Evolutionary conservation across 2,329 filamentous ascomycete genomes (phyloP), one percentile per base, ranked within the genome.

Genomic region (Cladophialophora chaetospira): DNA sequence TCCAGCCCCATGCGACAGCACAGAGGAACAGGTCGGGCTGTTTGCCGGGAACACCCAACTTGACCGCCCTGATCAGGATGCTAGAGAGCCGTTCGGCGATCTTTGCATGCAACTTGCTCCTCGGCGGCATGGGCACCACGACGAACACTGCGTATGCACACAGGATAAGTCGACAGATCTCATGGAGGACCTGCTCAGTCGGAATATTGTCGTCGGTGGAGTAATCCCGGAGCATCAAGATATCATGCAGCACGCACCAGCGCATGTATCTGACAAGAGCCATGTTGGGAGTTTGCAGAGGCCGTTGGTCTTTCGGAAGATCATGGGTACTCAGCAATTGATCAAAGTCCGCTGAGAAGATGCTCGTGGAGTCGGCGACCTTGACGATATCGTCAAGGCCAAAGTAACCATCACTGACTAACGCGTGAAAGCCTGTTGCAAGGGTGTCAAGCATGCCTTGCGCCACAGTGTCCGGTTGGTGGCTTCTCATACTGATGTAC

Each of bases 51-150:
- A 68, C 45, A 1, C 47, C 46, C 0, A 59, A 51, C 1, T 65
- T 51, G 9, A 60, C 58, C 3, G 65, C 61, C 11, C 63, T 56
- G 6, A 63, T 31, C n/a, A 75, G 63, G 6, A 67, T 52, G 3
- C 53, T 48, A 11, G 64, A 62, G 4, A 73, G 57, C 33, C 66
- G 60, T 5, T 55, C 51, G 1, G 68, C 65, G 3, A 75, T 63
- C 13, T 52, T 56, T 0, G 58, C 50, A 3, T 74, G 67, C 0
- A 72, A 71, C 1, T 69, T 67, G 15, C 69, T 72, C 35, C 69
- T 68, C 2, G 66, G 66, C 3, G 73, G 72, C 1, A 75, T 64
- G 9, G 73, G 73, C 57, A 73, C 72, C 38, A 74, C 60, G 5
- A 74, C 68, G 5, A 72, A 67, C 28, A 73, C 69, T 40, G 69